Evolutionary conservation across 2,329 filamentous ascomycete genomes (phyloP), one percentile per base, ranked within the genome.

Genomic region (Mariannaea elegans): DNA sequence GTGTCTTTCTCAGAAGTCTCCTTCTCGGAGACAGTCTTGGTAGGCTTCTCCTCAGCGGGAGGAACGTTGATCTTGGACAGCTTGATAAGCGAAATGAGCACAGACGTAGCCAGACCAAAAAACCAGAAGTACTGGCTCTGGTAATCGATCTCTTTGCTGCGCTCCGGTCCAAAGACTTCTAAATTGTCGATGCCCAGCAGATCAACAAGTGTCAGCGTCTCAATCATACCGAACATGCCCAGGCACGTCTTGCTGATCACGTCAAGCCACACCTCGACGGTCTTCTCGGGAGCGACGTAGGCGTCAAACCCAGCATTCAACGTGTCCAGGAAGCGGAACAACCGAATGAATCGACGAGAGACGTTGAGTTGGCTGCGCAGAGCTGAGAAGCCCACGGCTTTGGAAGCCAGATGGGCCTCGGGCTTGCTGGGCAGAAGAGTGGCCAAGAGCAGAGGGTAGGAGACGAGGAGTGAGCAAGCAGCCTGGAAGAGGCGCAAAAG

Each of bases 41-140:
- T 65, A 32, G 61, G 41, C 24, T 61, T 38, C 34, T 47, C 32
- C 7, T 27, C 36, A 16, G 50, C 31, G 50, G 13, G 31, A 23
- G 36, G 23, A 7, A 66, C 70, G 16, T 70, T 72, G 29, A 73
- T 71, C 24, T 65, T 75, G n/a, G 76, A 57, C 36, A 85, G 70
- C 61, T 78, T 74, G 60, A 85, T 64, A 29, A 80, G 27, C 2
- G 78, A 76, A 21, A 78, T 68, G 3, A 82, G 39, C 0, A 85
- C 75, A 1, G 82, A 85, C 58, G 84, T 82, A 10, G 76, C 76
- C 19, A 92, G 76, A 0, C 83, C 83, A 36, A 87, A 84, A 63
- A 92, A 84, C 90, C 90, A 93, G 74, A 90, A 88, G 51, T 86
- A 83, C 75, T 90, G 86, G 0, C 84, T 85, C 75, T 92, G 87